These are phyloP conservation scores for Craterostigma plantagineum DNA, from an alignment of 257 asterid genomes.

Conservation along the genomic window DNA sequence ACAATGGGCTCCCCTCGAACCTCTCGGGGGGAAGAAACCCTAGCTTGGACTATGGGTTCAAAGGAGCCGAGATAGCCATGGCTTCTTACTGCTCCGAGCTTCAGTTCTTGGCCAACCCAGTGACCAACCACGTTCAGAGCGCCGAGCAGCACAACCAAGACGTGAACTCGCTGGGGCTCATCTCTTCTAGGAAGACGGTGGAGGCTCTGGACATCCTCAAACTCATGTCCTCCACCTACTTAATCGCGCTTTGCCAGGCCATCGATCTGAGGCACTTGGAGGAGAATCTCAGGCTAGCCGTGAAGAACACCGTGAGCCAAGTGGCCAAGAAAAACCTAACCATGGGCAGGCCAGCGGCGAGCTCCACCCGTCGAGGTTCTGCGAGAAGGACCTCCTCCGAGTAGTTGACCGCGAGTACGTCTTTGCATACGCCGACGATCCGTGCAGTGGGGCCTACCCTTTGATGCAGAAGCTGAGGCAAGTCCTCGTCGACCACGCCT, in stretches of 20 bases:
- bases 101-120: conserved; percentile 1
- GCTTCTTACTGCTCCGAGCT: conserved; percentile 4
- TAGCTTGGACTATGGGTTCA: conserved; percentile 1
- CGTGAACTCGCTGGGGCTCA: conserved; percentile 2
- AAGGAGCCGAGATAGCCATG: conserved; percentile 4
- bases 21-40: conserved; percentile 3
- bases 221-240: background rate
- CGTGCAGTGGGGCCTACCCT: conserved; percentile 5
- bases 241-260: conserved; percentile 3
- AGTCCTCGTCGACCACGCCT: conserved; percentile 9
- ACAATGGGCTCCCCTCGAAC: conserved; percentile 6
- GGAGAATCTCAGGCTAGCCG: conserved; percentile 4
- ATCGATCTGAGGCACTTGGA: conserved; percentile 4
- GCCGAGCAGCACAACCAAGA: conserved; percentile 4
- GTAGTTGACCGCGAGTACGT: conserved; percentile 5
- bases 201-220: conserved; percentile 2
- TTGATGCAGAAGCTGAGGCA: conserved; percentile 8
- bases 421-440: conserved; percentile 5
- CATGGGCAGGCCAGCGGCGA: conserved; percentile 1
- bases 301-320: conserved; percentile 6
- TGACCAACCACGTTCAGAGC: conserved; percentile 1
- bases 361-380: conserved; percentile 6
- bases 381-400: conserved; percentile 7
- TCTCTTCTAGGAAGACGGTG: conserved; percentile 1
- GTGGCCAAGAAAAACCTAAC: conserved; percentile 1